Percentiles rank a stretch among this genome's conserved stretches.
Conservation (phyloP, 2,329 filamentous ascomycete genomes). For the Ceratocystiopsis sp. region DNA sequence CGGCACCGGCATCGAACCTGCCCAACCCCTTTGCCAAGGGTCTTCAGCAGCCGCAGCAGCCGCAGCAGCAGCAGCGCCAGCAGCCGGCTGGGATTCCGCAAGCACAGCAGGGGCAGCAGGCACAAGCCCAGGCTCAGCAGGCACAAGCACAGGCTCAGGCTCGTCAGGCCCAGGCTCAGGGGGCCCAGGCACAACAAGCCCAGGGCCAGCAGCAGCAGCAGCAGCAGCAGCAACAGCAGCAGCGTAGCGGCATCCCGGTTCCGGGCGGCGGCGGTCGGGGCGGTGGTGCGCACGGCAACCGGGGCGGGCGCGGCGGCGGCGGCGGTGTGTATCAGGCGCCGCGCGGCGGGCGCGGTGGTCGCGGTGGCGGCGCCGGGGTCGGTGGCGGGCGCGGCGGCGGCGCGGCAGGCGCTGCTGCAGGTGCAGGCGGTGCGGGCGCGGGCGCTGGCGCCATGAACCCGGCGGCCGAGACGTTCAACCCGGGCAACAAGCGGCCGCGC, state of each 20-base stretch:
- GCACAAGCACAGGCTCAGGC: constrained; percentile 1
- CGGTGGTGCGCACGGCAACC: constrained; percentile 7
- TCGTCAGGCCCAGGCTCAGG: background rate
- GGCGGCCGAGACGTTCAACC: constrained; percentile 33
- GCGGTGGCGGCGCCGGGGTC: constrained; percentile 6
- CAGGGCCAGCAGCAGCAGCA: constrained; percentile 5
- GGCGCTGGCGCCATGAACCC: constrained; percentile 24
- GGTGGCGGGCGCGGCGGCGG: constrained; percentile 9
- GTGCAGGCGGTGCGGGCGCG: constrained; percentile 24
- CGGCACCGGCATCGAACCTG: background rate
- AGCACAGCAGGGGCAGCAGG: background rate
- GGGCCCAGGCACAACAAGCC: constrained; percentile 5
- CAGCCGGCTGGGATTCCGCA: background rate
- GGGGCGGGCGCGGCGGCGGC: constrained; percentile 9
- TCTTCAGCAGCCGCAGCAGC: constrained; percentile 1
- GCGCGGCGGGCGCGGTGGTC: constrained; percentile 10
- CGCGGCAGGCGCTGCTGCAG: constrained; percentile 16
- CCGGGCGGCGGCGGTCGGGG: constrained; percentile 8
- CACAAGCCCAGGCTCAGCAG: constrained; percentile 1
- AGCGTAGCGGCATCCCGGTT: constrained; percentile 9
- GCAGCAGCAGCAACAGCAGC: constrained; percentile 5
- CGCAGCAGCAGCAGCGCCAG: constrained; percentile 1
- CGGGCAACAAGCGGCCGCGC: constrained; percentile 36
- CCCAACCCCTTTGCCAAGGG: constrained; percentile 10
- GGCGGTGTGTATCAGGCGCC: constrained; percentile 15